Evolutionary conservation across 805 yeast genomes (phyloP), one percentile per base, ranked within the genome.

Genomic region (Hanseniaspora clermontiae): DNA sequence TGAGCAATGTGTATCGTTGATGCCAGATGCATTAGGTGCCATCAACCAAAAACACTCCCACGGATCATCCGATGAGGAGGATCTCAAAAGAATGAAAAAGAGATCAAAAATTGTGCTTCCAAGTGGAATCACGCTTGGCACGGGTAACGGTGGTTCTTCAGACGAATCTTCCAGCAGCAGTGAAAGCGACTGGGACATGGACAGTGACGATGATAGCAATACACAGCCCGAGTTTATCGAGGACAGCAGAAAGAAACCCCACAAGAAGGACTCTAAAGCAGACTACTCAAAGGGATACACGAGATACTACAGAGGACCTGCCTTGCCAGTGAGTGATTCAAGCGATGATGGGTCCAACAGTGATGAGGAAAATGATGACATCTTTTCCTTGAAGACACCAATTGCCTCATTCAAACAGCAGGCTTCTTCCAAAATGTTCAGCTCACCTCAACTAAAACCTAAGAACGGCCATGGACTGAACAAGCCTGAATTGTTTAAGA

Each of bases 1-100:
- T 36, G 90, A 88, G 67, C 99, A 93, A 69, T 93, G 98, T 69
- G 24, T 48, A 15, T 45, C 55, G 24, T 31, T 55, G 5, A 45
- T 52, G 40, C 50, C 57, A 20, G 50, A 43, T 8, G 15, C 19
- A n/a, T 50, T n/a, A 36, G 15, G 9, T n/a, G 12, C 32, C 7
- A 52, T 17, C 29, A 34, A 29, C 10, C 45, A 37, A 37, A 57
- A 49, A 45, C 40, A 51, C 15, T n/a, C 12, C 24, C 47, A 60
- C 60, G 20, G 66, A 15, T 67, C 70, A n/a, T 66, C 67, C 47
- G 74, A 71, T 43, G 74, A 72, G n/a, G 72, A 71, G 45, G 65
- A 65, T 32, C 27, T 34, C 34, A 46, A 34, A 14, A 53, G 51
- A 38, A 46, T 46, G 64, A 66, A 52, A 65, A 64, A 51, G 19